Conservation (phyloP, 257 asterid genomes). For the Dorcoceras hygrometricum region DNA sequence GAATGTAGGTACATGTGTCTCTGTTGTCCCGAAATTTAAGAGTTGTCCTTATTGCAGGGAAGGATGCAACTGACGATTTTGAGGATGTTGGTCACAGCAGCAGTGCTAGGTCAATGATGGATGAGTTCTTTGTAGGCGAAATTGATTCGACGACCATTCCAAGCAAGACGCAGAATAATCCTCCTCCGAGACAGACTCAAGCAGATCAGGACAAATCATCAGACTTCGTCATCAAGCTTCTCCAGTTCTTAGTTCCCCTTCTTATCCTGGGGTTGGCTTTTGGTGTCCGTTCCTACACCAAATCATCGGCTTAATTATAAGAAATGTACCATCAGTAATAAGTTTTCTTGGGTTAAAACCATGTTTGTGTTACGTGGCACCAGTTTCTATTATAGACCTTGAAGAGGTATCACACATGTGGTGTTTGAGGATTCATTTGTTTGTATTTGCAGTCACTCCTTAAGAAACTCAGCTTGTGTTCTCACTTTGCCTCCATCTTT, state of each 20-base stretch:
- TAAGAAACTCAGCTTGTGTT: conserved; percentile 16
- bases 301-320: conserved; percentile 47
- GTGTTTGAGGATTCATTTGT: conserved; percentile 11
- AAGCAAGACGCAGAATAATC: conserved; percentile 33
- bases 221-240: conserved; percentile 66
- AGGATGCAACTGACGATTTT: conserved; percentile 82
- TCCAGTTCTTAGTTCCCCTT: conserved; percentile 79
- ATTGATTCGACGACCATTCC: conserved; percentile 55
- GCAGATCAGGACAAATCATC: conserved; percentile 58
- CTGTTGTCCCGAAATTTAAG: background rate
- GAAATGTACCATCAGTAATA: background rate
- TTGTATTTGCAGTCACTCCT: conserved; percentile 3
- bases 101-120: conserved; percentile 65
- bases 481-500: no score
- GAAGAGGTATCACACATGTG: conserved; percentile 20
- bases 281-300: conserved; percentile 72
- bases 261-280: conserved; percentile 65
- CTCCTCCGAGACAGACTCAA: conserved; percentile 56
- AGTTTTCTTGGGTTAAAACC: background rate
- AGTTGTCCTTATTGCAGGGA: conserved; percentile 36
- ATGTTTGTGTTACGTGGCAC: background rate
- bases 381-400: conserved; percentile 13
- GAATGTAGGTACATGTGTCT: background rate
- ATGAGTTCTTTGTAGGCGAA: conserved; percentile 61
- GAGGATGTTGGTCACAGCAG: conserved; percentile 89